Percentiles rank a stretch among this genome's conserved stretches.
Evolutionary conservation across 495 filamentous ascomycete species (phyloP).

Genomic region (Aspergillus steynii): DNA sequence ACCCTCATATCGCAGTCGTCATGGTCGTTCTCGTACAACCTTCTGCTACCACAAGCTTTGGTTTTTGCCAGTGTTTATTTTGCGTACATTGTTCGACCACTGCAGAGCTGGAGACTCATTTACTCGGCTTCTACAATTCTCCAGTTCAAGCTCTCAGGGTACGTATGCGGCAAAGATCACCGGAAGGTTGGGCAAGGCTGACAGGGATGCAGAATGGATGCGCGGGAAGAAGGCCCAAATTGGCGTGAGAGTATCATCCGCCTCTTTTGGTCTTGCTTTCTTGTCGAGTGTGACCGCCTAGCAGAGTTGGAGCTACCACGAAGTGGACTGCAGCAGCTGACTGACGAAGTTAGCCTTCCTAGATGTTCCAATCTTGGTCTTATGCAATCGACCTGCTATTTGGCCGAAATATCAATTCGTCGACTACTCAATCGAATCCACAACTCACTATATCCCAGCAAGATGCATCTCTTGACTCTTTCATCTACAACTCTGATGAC

Average conservation of each 20-base stretch:
- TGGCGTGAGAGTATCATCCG: background rate
- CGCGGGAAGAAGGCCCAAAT: background rate
- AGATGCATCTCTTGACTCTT: background rate
- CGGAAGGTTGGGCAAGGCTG: background rate
- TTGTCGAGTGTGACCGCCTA: background rate
- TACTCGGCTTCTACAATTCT: background rate
- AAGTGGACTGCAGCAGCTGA: background rate
- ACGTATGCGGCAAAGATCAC: background rate
- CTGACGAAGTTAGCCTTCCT: background rate
- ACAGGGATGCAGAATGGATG: background rate
- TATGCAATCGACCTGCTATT: background rate
- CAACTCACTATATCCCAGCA: background rate
- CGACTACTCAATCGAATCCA: background rate
- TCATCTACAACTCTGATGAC: background rate
- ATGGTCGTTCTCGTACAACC: background rate
- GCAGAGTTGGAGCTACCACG: background rate
- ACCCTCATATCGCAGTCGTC: background rate
- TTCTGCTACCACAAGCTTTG: background rate
- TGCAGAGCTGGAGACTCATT: background rate
- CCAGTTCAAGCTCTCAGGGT: background rate
- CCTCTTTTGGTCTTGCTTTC: background rate
- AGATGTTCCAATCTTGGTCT: background rate
- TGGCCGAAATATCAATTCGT: background rate
- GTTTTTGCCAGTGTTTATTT: background rate
- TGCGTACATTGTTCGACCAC: background rate